Evolutionary conservation across 768 basidiomycete species (phyloP).

Genomic region (Calocera cornea): DNA sequence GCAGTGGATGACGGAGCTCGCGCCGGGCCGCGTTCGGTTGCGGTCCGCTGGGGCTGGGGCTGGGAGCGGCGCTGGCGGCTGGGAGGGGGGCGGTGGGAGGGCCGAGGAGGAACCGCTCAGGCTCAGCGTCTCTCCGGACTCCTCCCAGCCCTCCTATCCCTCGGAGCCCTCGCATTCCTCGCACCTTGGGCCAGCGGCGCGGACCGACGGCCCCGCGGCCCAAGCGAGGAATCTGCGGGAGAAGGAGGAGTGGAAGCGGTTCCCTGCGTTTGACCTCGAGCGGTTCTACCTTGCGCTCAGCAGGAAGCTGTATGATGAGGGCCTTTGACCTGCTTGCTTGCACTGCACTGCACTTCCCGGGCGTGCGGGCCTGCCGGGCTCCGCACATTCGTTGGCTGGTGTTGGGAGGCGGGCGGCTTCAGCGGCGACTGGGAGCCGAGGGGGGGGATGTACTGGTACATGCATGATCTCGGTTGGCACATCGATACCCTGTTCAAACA

Average conservation of each 20-base stretch:
- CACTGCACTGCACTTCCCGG: not conserved
- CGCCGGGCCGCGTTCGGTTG: not conserved
- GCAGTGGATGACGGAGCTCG: not conserved
- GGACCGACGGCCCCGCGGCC: too few relatives aligned
- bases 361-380: too few relatives aligned
- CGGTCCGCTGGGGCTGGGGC: too few relatives aligned
- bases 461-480: too few relatives aligned
- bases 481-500: too few relatives aligned
- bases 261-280: conserved; percentile 61
- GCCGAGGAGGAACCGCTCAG: not conserved
- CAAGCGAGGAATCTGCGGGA: too few relatives aligned
- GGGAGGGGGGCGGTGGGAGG: not conserved
- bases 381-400: too few relatives aligned
- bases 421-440: too few relatives aligned
- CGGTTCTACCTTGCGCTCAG: conserved; percentile 80
- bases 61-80: not conserved
- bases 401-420: not conserved
- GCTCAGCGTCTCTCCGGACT: not conserved
- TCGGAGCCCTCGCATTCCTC: too few relatives aligned
- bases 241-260: not conserved
- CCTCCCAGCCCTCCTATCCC: too few relatives aligned
- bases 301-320: conserved; percentile 85
- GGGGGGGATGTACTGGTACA: not conserved
- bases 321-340: conserved; percentile 36
- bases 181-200: too few relatives aligned